phyloP scores from a whole-genome alignment of 768 basidiomycete species.

The Trametes cingulata region DNA sequence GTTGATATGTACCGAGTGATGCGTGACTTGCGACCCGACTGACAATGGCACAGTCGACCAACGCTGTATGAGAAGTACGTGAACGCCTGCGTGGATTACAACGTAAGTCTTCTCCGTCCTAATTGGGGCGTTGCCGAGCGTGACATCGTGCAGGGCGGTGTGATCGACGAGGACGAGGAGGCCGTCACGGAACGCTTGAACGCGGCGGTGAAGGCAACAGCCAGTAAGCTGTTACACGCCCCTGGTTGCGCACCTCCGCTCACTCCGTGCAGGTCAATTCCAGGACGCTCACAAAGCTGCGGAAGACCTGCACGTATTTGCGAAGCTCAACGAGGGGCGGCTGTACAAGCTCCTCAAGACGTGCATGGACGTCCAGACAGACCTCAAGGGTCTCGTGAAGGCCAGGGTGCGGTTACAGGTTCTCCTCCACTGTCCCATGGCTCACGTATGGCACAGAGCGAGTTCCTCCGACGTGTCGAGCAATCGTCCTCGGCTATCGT shows the following conservation, averaged over 20 bases:
- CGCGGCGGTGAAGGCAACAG: constrained; percentile 53
- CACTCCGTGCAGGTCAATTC: constrained; percentile 45
- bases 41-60: constrained; percentile 48
- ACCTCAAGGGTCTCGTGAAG: constrained; percentile 79
- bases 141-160: constrained; percentile 64
- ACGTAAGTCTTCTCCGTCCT: constrained; percentile 53
- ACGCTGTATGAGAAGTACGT: constrained; percentile 70
- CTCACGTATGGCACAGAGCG: constrained; percentile 47
- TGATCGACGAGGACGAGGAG: constrained; percentile 85
- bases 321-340: constrained; percentile 81
- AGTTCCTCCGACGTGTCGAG: constrained; percentile 77
- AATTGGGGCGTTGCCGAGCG: neutral
- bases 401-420: constrained; percentile 52
- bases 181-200: constrained; percentile 56
- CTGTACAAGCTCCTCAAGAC: constrained; percentile 83
- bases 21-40: neutral
- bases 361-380: constrained; percentile 81
- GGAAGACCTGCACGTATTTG: constrained; percentile 82
- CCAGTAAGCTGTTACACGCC: constrained; percentile 46
- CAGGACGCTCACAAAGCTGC: constrained; percentile 71
- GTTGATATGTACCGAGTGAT: constrained; percentile 29
- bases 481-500: constrained; percentile 61
- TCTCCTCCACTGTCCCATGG: neutral
- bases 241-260: constrained; percentile 32
- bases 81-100: constrained; percentile 74